These are phyloP conservation scores for Dujonia santamariae DNA, from an alignment of 1,139 yeast genomes.

Conservation along the genomic window DNA sequence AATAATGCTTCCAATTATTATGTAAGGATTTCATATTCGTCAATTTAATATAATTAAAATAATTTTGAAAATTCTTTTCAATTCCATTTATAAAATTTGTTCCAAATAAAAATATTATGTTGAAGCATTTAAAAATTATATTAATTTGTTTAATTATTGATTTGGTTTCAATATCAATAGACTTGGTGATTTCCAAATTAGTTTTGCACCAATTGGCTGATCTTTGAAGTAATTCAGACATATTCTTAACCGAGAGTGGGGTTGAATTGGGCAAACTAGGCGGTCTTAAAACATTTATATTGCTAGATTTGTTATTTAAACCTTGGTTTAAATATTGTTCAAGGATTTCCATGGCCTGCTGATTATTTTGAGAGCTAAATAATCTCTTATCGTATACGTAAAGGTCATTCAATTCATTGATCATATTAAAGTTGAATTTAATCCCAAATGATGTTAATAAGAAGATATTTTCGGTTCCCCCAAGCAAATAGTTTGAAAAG, in stretches of 20 bases:
- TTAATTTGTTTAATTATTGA: conserved; percentile 28
- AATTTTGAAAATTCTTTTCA: conserved; percentile 50
- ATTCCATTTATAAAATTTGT: conserved; percentile 48
- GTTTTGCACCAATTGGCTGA: conserved; percentile 23
- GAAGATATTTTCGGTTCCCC: conserved; percentile 48
- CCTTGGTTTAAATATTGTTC: conserved; percentile 3
- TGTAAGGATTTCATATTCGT: conserved; percentile 47
- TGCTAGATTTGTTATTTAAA: neutral
- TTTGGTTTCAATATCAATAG: conserved; percentile 22
- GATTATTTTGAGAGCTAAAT: conserved; percentile 28
- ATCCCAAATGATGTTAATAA: conserved; percentile 66
- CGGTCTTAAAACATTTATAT: neutral
- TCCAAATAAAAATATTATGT: conserved; percentile 57
- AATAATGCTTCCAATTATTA: conserved; percentile 48
- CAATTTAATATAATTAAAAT: conserved; percentile 44
- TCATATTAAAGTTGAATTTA: conserved; percentile 51
- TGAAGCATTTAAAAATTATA: conserved; percentile 49
- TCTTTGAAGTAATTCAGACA: conserved; percentile 20
- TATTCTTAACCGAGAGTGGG: conserved; percentile 13
- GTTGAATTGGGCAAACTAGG: conserved; percentile 2
- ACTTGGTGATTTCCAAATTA: conserved; percentile 18
- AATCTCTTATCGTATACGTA: conserved; percentile 60
- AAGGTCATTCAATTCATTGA: conserved; percentile 46
- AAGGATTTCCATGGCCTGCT: conserved; percentile 1
- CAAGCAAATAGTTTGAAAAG: conserved; percentile 25